Evolutionary conservation across 345 rosid species (phyloP).

Genomic region (Laguncularia racemosa): DNA sequence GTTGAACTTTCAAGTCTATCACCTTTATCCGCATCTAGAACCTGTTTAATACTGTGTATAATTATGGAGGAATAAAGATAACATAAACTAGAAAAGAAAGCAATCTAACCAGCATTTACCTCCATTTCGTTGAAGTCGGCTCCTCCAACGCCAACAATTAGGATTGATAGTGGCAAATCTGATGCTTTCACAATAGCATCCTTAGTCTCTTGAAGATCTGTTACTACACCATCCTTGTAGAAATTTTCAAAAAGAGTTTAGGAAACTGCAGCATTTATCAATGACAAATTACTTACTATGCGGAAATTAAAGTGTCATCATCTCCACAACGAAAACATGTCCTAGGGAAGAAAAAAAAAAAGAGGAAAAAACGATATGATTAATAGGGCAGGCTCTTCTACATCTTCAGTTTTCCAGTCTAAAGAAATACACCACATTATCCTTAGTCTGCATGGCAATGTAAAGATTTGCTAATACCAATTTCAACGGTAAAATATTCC

Average conservation of each 20-base stretch:
- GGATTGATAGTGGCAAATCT: slow-evolving; percentile 82
- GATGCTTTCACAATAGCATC: slow-evolving; percentile 92
- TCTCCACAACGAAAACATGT: too few relatives aligned
- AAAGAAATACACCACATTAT: too few relatives aligned
- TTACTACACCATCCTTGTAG: slow-evolving; percentile 83
- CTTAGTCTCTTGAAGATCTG: slow-evolving; percentile 94
- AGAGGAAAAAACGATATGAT: too few relatives aligned
- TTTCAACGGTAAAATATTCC: too few relatives aligned
- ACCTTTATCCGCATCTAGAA: slow-evolving; percentile 86
- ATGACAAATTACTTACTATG: neutral
- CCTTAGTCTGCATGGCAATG: too few relatives aligned
- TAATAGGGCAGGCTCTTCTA: too few relatives aligned
- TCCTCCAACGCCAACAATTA: slow-evolving; percentile 97
- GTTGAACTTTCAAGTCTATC: slow-evolving; percentile 77
- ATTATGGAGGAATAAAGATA: neutral
- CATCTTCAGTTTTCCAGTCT: too few relatives aligned
- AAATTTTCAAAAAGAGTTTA: slow-evolving; percentile 6
- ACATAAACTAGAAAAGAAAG: too few relatives aligned
- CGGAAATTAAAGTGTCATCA: neutral
- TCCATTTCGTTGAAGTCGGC: slow-evolving; percentile 99
- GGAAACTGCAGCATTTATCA: slow-evolving; percentile 6
- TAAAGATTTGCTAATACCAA: too few relatives aligned
- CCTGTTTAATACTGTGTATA: slow-evolving; percentile 20
- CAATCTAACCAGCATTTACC: slow-evolving; percentile 27
- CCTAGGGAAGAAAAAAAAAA: too few relatives aligned